Base-by-base conservation (phyloP, 2,329 filamentous ascomycete genomes). In the Fusarium incarnatum region DNA sequence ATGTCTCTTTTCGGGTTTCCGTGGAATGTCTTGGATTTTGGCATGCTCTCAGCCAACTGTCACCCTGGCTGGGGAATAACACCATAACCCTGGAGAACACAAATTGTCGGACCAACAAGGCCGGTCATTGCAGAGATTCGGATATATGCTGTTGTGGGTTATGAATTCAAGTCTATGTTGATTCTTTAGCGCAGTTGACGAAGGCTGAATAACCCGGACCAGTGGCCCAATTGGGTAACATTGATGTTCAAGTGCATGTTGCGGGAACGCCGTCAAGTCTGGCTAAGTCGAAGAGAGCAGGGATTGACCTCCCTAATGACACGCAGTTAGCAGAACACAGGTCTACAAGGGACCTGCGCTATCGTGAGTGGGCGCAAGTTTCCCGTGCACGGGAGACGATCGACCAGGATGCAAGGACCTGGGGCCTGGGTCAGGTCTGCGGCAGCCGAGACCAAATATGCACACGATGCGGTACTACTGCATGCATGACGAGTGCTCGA, bases 321-420 rank as follows among this genome's bases (percentile, higher is more conserved):
- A 74, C 60, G 70, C 73, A 74, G 72, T 61, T 70, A 54, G 68
- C 61, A 70, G 40, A 53, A 49, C 37, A 41, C 60, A 62, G 48
- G 40, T 42, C 54, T 58, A 32, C 45, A 30, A 68, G 59, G 67
- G 58, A 64, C 66, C 48, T 45, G 23, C 27, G 45, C 45, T 42
- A 56, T 56, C 40, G 34, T 44, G 54, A 52, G 32, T 56, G 52
- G 59, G 57, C 41, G 59, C 27, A 55, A 60, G 58, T 64, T 50
- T 68, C 67, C 63, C 50, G 54, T 25, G 46, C 55, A 47, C 67
- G 59, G 68, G 68, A 68, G 68, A 44, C 32, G 68, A 68, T 70
- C 68, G 59, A 30, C 64, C 44, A 30, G 68, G 60, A 53, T 53
- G 53, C 53, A 56, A 56, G 46, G 46, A 56, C 63, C 49, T 65